Percentiles rank a stretch among this genome's conserved stretches.
phyloP scores from a whole-genome alignment of 768 basidiomycete genomes.

The Rhodotorula diobovata region DNA sequence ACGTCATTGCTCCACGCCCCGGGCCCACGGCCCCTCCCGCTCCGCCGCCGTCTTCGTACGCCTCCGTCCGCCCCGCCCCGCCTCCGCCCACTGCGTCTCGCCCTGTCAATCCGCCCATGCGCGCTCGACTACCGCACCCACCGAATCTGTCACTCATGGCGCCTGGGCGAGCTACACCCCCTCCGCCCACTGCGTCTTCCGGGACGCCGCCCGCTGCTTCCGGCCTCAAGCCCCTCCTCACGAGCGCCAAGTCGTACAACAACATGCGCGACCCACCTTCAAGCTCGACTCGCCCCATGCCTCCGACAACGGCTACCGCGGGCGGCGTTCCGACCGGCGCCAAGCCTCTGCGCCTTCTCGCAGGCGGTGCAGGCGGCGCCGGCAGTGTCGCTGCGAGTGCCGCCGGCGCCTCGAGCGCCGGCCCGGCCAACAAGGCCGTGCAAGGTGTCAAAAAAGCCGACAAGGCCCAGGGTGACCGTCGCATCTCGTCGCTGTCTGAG shows the following conservation, averaged over 20 bases:
- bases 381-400: neutral
- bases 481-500: slow-evolving; percentile 94
- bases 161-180: too few relatives aligned
- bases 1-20: too few relatives aligned
- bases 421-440: slow-evolving; percentile 5
- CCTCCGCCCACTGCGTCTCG: too few relatives aligned
- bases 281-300: neutral
- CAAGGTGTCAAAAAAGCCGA: slow-evolving; percentile 55
- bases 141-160: too few relatives aligned
- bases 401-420: neutral
- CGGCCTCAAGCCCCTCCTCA: neutral
- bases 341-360: slow-evolving; percentile 55
- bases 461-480: slow-evolving; percentile 59
- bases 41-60: too few relatives aligned
- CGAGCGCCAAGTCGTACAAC: neutral
- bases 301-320: neutral
- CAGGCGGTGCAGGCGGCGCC: neutral
- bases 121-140: too few relatives aligned
- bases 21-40: too few relatives aligned
- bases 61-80: too few relatives aligned
- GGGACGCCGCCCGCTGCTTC: too few relatives aligned
- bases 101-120: too few relatives aligned
- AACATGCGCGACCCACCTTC: neutral
- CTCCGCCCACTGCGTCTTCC: neutral
- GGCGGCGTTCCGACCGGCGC: slow-evolving; percentile 57